Evolutionary conservation across 1,284 basidiomycete genomes (phyloP).

Genomic region (Butyriboletus appendiculatus): DNA sequence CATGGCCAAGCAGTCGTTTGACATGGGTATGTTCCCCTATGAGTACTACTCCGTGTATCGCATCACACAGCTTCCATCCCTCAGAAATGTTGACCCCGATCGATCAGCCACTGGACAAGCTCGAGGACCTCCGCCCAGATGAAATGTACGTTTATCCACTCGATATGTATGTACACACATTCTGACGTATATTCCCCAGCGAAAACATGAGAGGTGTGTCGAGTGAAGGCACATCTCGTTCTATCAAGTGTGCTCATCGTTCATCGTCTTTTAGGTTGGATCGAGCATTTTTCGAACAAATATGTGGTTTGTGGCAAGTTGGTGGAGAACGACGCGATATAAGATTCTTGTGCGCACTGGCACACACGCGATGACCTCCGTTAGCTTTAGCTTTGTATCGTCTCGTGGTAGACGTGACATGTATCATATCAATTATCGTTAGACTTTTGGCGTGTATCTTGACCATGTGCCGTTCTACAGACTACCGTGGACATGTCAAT

Average conservation of each 20-base stretch:
- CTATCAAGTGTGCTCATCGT: not conserved
- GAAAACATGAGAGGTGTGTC: constrained; percentile 83
- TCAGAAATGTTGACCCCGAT: constrained; percentile 88
- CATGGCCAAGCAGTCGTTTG: constrained; percentile 98
- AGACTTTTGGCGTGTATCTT: not conserved
- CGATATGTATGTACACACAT: not conserved
- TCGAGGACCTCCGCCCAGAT: constrained; percentile 73
- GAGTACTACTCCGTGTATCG: not conserved
- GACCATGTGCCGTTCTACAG: not conserved
- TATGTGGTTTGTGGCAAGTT: constrained; percentile 85
- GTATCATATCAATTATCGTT: constrained; percentile 18
- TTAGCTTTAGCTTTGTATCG: not conserved
- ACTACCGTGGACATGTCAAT: not conserved
- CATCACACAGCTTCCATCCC: not conserved
- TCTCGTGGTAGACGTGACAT: not conserved
- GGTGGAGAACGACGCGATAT: constrained; percentile 67
- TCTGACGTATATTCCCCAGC: constrained; percentile 41
- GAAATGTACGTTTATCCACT: constrained; percentile 71
- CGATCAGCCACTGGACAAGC: constrained; percentile 84
- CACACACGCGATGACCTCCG: not conserved
- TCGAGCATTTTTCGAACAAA: constrained; percentile 87
- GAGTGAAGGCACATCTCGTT: not conserved
- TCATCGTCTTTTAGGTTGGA: constrained; percentile 62
- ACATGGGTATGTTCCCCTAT: constrained; percentile 64
- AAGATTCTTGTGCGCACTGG: not conserved